Evolutionary conservation across 2,329 filamentous ascomycete species (phyloP), one percentile per base, ranked within the genome.

Genomic region (Colletotrichum limetticola): DNA sequence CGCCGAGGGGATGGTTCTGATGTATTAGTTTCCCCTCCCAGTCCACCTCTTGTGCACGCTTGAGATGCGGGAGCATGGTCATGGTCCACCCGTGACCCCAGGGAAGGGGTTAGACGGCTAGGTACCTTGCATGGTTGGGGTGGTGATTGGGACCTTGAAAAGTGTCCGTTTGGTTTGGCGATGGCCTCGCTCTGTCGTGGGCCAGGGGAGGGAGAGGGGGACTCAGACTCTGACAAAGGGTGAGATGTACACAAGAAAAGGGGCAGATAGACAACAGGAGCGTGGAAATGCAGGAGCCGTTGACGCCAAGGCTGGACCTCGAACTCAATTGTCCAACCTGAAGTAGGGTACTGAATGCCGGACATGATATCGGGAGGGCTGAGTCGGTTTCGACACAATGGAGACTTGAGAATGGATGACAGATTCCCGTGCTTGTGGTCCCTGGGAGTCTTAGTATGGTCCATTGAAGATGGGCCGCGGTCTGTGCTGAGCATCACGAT

Each of bases 321-420:
- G 56, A 66, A 70, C 55, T 57, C 60, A 66, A 61, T 57, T 61
- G 46, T 66, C 28, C 56, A 8, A 71, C 52, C 65, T 63, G 30
- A 72, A 42, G 59, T 46, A 52, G 9, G 62, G 62, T 55, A 53
- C 46, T n/a, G 49, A 60, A 37, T 37, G 52, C 35, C 32, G 32
- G 59, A 42, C 46, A 55, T 56, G 57, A 63, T 59, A 55, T 65
- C 32, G 60, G 46, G 59, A 66, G 62, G 56, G 56, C 60, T 60
- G 55, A 71, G 66, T 63, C 57, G 66, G 71, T 57, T 70, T 72
- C 60, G 66, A 57, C 56, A 72, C 56, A 71, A 46, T 52, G 37
- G 56, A 65, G 32, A 35, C 32, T 35, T 35, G 30, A 35, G 62
- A 67, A 53, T 55, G 68, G 59, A 64, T 61, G 66, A 56, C 60